Evolutionary conservation across 345 rosid genomes (phyloP), one percentile per base, ranked within the genome.

Genomic region (Arabis alpina): DNA sequence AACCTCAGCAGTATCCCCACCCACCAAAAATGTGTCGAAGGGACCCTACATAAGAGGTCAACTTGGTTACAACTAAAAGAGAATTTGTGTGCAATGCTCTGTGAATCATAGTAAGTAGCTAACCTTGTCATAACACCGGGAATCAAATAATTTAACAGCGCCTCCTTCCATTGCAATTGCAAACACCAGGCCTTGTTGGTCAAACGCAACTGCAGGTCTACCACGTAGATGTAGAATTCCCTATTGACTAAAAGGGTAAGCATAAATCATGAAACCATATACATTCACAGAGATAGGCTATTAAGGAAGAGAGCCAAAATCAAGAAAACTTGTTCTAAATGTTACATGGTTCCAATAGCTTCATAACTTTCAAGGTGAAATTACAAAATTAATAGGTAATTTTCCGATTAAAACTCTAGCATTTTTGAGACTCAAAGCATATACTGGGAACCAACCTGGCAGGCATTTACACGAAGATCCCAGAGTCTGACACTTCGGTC

Each of bases 111-210:
- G 42, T 6, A 55, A 32, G 41, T 50, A 25, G 34, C 75, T 63
- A 71, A 91, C 98, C 99, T 91, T 94, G 74, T 91, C 99, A 51
- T 89, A 91, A 50, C 93, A 84, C 73, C 97, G 89, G 47, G 97
- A 94, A 79, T 94, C 98, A 81, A 94, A 94, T 62, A 94, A 77
- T 77, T 94, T 94, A 73, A 91, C 89, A 39, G 97, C 99, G 70
- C 98, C 97, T 48, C 97, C 98, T 92, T 94, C 98, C 98, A 92
- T 88, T 62, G 97, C 97, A 81, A 94, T 96, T 8, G 99, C 97
- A 84, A 94, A 94, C 52, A 94, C 99, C 50, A 94, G 88, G 59
- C 93, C 99, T 81, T 94, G 98, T 83, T 94, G 98, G 79, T 94
- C 98, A 79, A 87, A 92, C 13, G 98, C 99, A 77, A 92, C 98